Percentiles rank a stretch among this genome's conserved stretches.
Conservation (phyloP, 1,139 yeast genomes). For the Taiozyma sp. region DNA sequence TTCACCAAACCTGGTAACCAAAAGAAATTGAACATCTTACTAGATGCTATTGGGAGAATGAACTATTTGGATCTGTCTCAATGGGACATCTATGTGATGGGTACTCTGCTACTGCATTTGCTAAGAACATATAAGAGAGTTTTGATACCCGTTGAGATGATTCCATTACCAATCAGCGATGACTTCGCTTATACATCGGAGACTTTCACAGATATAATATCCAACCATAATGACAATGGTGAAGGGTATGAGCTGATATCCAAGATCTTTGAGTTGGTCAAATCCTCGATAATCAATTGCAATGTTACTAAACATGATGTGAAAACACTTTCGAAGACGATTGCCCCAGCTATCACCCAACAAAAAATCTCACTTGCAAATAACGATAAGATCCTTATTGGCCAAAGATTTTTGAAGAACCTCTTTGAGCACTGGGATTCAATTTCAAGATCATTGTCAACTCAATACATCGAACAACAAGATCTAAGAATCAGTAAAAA, state of each 20-base stretch:
- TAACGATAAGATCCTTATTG: constrained; percentile 43
- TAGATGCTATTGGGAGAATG: constrained; percentile 50
- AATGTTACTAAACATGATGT: constrained; percentile 42
- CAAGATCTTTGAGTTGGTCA: constrained; percentile 39
- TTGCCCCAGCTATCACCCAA: constrained; percentile 50
- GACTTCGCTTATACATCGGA: constrained; percentile 35
- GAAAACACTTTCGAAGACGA: constrained; percentile 41
- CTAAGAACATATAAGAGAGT: constrained; percentile 41
- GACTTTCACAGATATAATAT: constrained; percentile 32
- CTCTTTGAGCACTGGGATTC: constrained; percentile 42
- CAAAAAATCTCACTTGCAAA: constrained; percentile 41
- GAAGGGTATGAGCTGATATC: constrained; percentile 28
- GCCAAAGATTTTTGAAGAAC: constrained; percentile 47
- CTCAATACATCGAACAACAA: not conserved
- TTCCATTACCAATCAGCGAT: constrained; percentile 45
- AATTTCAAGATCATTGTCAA: constrained; percentile 3
- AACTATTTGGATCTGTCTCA: constrained; percentile 51
- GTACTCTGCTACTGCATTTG: constrained; percentile 47
- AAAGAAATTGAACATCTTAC: constrained; percentile 43
- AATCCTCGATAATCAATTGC: constrained; percentile 29
- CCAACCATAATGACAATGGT: constrained; percentile 17
- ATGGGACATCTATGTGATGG: constrained; percentile 60
- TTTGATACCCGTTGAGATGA: constrained; percentile 39
- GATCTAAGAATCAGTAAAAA: not conserved
- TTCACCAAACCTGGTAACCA: constrained; percentile 60